Percentiles rank a stretch among this genome's conserved stretches.
These are phyloP conservation scores for Pythium vanterpoolii DNA, from an alignment of 352 stramenopile genomes.

Conservation along the genomic window DNA sequence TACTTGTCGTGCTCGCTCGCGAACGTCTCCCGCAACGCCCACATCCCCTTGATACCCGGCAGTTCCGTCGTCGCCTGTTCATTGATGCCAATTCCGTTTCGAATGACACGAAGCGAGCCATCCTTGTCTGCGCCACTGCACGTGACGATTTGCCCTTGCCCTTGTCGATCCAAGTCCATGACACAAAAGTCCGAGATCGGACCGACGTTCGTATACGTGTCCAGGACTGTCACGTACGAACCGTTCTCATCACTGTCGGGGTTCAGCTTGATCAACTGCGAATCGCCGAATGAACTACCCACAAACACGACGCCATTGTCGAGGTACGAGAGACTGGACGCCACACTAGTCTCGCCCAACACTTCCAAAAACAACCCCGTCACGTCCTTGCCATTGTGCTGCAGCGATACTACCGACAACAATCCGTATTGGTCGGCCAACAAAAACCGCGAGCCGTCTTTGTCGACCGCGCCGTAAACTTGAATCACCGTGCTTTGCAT, in stretches of 20 bases:
- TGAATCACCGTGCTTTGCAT: slow-evolving; percentile 90
- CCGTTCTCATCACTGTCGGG: slow-evolving; percentile 66
- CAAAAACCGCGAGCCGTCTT: slow-evolving; percentile 86
- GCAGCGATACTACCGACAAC: slow-evolving; percentile 86
- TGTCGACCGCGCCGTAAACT: slow-evolving; percentile 86
- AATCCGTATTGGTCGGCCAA: slow-evolving; percentile 89
- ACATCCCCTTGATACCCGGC: slow-evolving; percentile 98
- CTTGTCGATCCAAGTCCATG: slow-evolving; percentile 92
- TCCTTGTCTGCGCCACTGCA: slow-evolving; percentile 95
- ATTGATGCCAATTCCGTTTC: slow-evolving; percentile 98
- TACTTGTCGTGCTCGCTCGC: slow-evolving; percentile 91
- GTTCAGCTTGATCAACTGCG: slow-evolving; percentile 94
- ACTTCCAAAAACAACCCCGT: slow-evolving; percentile 89
- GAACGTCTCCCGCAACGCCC: slow-evolving; percentile 88
- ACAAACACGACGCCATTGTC: slow-evolving; percentile 96
- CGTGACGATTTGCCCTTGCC: slow-evolving; percentile 95
- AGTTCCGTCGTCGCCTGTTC: slow-evolving; percentile 95
- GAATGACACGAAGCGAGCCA: slow-evolving; percentile 95
- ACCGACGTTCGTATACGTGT: slow-evolving; percentile 97
- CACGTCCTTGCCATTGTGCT: slow-evolving; percentile 70
- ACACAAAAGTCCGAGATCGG: slow-evolving; percentile 99
- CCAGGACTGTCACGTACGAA: slow-evolving; percentile 92
- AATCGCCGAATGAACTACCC: slow-evolving; percentile 93
- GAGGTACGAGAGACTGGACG: slow-evolving; percentile 91
- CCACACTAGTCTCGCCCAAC: slow-evolving; percentile 91